Evolutionary conservation across 192 early-diverging fungal genomes (phyloP).

Genomic region (Linnemannia zychae): DNA sequence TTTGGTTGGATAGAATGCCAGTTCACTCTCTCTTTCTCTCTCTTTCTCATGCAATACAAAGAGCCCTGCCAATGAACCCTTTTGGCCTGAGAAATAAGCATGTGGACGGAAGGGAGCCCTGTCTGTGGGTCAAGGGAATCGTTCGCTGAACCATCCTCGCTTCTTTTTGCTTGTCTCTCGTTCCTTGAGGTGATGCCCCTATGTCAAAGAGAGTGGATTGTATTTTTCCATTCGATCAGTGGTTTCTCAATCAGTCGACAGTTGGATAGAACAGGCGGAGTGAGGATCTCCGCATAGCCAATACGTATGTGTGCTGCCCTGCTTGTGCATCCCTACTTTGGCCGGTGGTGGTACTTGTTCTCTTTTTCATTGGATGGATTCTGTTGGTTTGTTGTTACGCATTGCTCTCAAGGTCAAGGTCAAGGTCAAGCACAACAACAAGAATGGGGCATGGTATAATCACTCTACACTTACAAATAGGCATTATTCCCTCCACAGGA

Average conservation of each 20-base stretch:
- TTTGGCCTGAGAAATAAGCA: constrained; percentile 2
- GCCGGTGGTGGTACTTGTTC: not conserved
- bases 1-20: not conserved
- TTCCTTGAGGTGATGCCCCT: no score
- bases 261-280: not conserved
- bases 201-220: no score
- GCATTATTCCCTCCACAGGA: not conserved
- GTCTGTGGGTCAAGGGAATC: not conserved
- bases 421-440: not conserved
- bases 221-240: no score
- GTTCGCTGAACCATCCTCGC: not conserved
- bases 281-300: not conserved
- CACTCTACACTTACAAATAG: no score
- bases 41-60: not conserved
- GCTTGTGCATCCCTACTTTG: constrained; percentile 6
- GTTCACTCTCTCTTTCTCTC: no score
- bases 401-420: not conserved
- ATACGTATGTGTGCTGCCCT: not conserved
- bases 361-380: not conserved
- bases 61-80: not conserved
- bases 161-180: not conserved
- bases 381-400: not conserved
- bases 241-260: not conserved
- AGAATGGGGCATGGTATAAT: not conserved
- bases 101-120: not conserved